Evolutionary conservation across 371 early-diverging fungal genomes (phyloP), one percentile per base, ranked within the genome.

Genomic region (Mortierella sp.): DNA sequence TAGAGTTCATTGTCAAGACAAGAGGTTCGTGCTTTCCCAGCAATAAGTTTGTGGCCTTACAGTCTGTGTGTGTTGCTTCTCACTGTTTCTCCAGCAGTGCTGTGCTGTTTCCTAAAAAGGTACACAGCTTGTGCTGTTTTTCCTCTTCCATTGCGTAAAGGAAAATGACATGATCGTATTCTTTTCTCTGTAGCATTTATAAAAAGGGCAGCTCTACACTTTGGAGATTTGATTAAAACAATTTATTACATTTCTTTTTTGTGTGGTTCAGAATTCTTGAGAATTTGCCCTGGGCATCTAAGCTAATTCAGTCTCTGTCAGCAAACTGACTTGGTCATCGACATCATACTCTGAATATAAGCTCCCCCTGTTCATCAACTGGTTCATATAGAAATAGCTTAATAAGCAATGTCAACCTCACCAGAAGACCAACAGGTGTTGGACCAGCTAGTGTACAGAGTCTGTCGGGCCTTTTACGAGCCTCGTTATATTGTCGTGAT

Each of bases 391-490:
- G 21, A 21, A n/a, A 19, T 45, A 22, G 15, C 62, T 53, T 11
- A 62, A 57, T n/a, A 38, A 24, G 33, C 32, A 63, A 69, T 72
- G 60, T 66, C 72, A 36, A 61, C 75, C 83, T 83, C 91, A 87
- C 52, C 79, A 28, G 79, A 79, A 41, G 79, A 79, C 70, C 79
- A 79, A 58, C 67, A 62, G 59, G 86, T 93, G 21, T 89, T 94
- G 13, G 90, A 89, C 76, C 86, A 88, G 43, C 89, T 97, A 43
- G 94, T 96, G 45, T 87, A 90, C 62, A 86, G 93, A 74, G 96
- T 97, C 21, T 93, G 93, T 7, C 90, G 97, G 53, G 94, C 95
- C 4, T 97, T 95, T 79, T 96, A 96, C 83, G 91, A 93, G 73
- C 92, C 93, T 10, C 87, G 88, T 65, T 92, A 90, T 63, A 91